Conservation (phyloP, 768 basidiomycete species). For the Termitomyces sp. region DNA sequence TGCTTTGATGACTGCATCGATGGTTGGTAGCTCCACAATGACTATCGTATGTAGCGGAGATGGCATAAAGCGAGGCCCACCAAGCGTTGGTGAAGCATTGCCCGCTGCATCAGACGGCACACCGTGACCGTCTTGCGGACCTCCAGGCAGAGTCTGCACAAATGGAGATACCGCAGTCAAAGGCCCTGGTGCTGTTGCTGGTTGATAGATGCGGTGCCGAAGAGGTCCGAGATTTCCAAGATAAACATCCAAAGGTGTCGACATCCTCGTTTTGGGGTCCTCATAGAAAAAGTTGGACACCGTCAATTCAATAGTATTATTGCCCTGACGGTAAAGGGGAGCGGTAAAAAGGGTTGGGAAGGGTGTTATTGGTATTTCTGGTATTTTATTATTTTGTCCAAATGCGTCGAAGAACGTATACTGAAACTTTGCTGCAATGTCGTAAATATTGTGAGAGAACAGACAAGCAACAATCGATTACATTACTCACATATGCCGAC, state of each 20-base stretch:
- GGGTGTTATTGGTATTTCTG: conserved; percentile 80
- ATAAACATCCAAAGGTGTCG: conserved; percentile 82
- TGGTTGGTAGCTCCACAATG: conserved; percentile 79
- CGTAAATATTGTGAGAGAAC: neutral
- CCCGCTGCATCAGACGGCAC: conserved; percentile 26
- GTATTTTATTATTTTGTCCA: conserved; percentile 73
- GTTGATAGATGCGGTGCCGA: conserved; percentile 71
- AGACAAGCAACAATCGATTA: conserved; percentile 1
- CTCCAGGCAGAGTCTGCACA: conserved; percentile 42
- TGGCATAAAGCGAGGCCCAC: conserved; percentile 48
- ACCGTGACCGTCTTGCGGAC: conserved; percentile 29
- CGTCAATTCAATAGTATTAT: conserved; percentile 77
- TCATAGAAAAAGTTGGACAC: conserved; percentile 88
- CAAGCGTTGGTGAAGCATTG: conserved; percentile 24
- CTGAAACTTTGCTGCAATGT: conserved; percentile 75
- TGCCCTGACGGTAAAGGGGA: conserved; percentile 66
- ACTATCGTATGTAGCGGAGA: conserved; percentile 73
- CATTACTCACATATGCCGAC: conserved; percentile 81
- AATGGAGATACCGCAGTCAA: conserved; percentile 62
- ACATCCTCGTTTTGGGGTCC: conserved; percentile 58
- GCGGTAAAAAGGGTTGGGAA: conserved; percentile 84
- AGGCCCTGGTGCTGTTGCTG: conserved; percentile 58
- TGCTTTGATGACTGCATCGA: conserved; percentile 73
- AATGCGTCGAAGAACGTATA: conserved; percentile 93
- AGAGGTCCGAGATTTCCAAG: conserved; percentile 89